Conservation (phyloP, 805 yeast species). For the Monosporozyma servazzii region DNA sequence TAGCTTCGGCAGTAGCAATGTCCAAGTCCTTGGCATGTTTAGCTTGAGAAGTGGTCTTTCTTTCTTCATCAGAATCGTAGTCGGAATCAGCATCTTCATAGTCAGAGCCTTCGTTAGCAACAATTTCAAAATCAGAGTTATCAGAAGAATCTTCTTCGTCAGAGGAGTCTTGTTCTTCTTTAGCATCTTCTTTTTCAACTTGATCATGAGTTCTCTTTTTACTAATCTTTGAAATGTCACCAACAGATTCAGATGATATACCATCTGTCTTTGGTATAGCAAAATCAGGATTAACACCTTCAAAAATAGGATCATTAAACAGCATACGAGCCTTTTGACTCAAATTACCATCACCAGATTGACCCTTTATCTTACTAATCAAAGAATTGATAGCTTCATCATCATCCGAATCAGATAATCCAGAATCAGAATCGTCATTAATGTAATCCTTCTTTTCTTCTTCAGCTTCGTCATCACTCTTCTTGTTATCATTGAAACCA, state of each 20-base stretch:
- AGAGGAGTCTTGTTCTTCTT: conserved; percentile 11
- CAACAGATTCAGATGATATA: conserved; percentile 15
- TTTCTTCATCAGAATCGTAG: conserved; percentile 47
- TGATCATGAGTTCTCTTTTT: conserved; percentile 15
- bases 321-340: conserved; percentile 37
- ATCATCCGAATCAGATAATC: conserved; percentile 54
- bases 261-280: conserved; percentile 11
- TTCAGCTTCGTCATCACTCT: conserved; percentile 29
- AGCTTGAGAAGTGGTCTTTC: conserved; percentile 33
- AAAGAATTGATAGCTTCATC: conserved; percentile 58
- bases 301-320: conserved; percentile 47
- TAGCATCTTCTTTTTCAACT: conserved; percentile 15
- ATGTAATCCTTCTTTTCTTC: conserved; percentile 36
- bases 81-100: conserved; percentile 33
- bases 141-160: conserved; percentile 19
- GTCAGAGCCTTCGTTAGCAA: conserved; percentile 33
- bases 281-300: conserved; percentile 36
- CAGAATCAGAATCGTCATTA: conserved; percentile 30
- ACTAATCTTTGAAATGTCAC: conserved; percentile 10
- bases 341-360: conserved; percentile 32
- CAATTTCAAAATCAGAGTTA: conserved; percentile 39
- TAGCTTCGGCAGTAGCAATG: conserved; percentile 87
- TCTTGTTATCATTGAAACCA: conserved; percentile 49
- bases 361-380: conserved; percentile 47
- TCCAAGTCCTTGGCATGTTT: conserved; percentile 60